Conservation (phyloP, 169 alveolate species). For the Plasmodium fragile region DNA sequence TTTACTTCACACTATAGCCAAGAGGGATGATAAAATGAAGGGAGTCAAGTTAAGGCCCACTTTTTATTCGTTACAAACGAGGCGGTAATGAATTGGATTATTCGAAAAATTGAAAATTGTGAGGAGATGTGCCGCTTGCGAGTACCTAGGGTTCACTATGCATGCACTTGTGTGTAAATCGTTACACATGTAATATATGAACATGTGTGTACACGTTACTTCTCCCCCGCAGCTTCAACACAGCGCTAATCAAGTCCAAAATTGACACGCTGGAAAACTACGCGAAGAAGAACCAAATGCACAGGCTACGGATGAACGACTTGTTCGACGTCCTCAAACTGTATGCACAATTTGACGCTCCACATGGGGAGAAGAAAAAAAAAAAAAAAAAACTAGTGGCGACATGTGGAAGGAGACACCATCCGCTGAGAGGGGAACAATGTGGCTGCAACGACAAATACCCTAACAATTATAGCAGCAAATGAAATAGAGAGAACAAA, state of each 20-base stretch:
- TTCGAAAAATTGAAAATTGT: not conserved
- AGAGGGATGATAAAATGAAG: not conserved
- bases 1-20: not conserved
- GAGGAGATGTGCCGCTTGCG: not conserved
- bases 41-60: not conserved
- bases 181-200: not conserved
- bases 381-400: not conserved
- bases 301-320: slow-evolving; percentile 54
- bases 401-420: not conserved
- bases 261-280: slow-evolving; percentile 67
- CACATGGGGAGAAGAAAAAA: not conserved
- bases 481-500: not conserved
- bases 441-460: not conserved
- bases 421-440: not conserved
- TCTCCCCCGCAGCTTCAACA: slow-evolving; percentile 48
- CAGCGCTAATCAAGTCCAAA: slow-evolving; percentile 71
- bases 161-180: not conserved
- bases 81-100: not conserved
- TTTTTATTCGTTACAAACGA: not conserved
- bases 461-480: not conserved
- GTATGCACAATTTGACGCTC: not conserved
- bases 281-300: slow-evolving; percentile 74
- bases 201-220: not conserved
- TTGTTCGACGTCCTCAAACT: slow-evolving; percentile 73
- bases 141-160: not conserved